Percentiles rank a stretch among this genome's conserved stretches.
Evolutionary conservation across 1,139 yeast genomes (phyloP).

Genomic region (Blastobotrys persicus): DNA sequence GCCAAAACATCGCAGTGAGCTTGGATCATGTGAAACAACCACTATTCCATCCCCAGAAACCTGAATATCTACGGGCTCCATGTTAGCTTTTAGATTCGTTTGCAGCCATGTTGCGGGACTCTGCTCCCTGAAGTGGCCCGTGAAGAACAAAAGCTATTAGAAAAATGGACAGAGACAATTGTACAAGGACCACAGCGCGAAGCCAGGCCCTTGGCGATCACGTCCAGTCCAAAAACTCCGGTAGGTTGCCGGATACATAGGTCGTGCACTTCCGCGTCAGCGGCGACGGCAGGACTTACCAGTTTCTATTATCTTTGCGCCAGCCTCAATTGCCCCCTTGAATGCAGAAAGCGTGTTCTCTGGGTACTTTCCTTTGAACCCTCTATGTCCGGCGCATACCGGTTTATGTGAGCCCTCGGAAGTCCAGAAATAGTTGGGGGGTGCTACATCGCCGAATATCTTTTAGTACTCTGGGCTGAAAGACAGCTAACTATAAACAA

Average conservation of each 20-base stretch:
- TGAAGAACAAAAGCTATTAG: too few relatives aligned
- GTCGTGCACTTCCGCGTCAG: slow-evolving; percentile 19
- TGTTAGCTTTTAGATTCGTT: too few relatives aligned
- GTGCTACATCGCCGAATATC: not conserved
- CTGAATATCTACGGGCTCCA: slow-evolving; percentile 65
- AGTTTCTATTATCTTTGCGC: slow-evolving; percentile 75
- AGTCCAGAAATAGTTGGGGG: not conserved
- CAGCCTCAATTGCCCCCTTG: slow-evolving; percentile 63
- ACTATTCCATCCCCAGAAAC: slow-evolving; percentile 68
- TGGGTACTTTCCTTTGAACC: slow-evolving; percentile 47
- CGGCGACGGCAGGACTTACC: slow-evolving; percentile 7
- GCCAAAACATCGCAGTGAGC: slow-evolving; percentile 60
- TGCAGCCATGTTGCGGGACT: too few relatives aligned
- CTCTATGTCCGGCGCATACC: slow-evolving; percentile 31
- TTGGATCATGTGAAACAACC: slow-evolving; percentile 72
- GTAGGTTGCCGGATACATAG: not conserved
- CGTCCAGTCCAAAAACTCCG: too few relatives aligned
- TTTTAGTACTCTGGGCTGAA: not conserved
- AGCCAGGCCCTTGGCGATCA: too few relatives aligned
- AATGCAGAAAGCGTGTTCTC: slow-evolving; percentile 81
- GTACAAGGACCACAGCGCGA: too few relatives aligned
- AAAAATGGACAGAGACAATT: too few relatives aligned
- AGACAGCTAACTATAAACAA: not conserved
- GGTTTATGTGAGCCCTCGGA: slow-evolving; percentile 17
- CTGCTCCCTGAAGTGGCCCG: too few relatives aligned